Conservation (phyloP, 371 early-diverging fungal species). For the Apophysomyces elegans region DNA sequence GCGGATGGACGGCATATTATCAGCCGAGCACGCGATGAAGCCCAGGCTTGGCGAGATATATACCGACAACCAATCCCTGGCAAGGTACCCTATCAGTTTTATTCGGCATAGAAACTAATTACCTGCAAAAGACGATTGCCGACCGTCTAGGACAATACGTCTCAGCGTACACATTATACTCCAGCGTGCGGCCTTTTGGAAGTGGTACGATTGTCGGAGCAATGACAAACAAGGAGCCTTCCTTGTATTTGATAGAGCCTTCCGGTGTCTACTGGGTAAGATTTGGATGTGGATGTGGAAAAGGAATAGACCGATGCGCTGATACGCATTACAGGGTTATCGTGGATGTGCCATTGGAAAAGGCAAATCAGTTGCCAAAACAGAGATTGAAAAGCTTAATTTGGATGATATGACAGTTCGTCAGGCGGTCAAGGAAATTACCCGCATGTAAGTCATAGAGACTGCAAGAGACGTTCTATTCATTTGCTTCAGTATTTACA, state of each 20-base stretch:
- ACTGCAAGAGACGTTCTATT: not conserved
- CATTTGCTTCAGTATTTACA: slow-evolving; percentile 71
- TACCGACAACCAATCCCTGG: slow-evolving; percentile 86
- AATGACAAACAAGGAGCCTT: slow-evolving; percentile 75
- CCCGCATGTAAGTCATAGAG: slow-evolving; percentile 79
- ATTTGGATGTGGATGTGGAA: not conserved
- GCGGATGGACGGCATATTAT: slow-evolving; percentile 95
- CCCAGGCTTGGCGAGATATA: slow-evolving; percentile 84
- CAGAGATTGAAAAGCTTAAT: slow-evolving; percentile 96
- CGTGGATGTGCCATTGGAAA: slow-evolving; percentile 95
- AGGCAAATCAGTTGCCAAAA: slow-evolving; percentile 96
- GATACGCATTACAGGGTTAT: slow-evolving; percentile 72
- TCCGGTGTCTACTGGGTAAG: slow-evolving; percentile 94
- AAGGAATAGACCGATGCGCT: not conserved
- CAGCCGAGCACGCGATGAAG: slow-evolving; percentile 91
- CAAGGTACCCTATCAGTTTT: slow-evolving; percentile 54
- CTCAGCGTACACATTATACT: slow-evolving; percentile 96
- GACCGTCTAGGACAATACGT: slow-evolving; percentile 93
- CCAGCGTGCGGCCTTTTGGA: slow-evolving; percentile 98
- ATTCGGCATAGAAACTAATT: not conserved
- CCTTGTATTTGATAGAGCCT: slow-evolving; percentile 95
- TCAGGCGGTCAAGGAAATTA: slow-evolving; percentile 94
- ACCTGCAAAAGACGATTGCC: slow-evolving; percentile 78
- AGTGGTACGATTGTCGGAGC: slow-evolving; percentile 82
- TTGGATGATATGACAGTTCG: slow-evolving; percentile 82